Conservation (phyloP, 176 grass and related monocot species). For the Dactylis glomerata region DNA sequence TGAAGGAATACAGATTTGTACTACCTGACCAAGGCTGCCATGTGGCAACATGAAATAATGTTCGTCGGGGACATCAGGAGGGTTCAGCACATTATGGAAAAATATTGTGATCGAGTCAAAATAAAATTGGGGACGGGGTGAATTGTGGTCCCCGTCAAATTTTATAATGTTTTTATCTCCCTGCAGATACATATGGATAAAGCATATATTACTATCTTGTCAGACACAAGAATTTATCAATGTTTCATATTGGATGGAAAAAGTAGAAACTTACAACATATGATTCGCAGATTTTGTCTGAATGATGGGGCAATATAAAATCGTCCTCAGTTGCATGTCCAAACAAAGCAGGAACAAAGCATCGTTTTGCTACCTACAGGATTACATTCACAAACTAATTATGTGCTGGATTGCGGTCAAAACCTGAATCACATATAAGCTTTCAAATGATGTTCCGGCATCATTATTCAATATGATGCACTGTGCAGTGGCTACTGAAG, state of each 20-base stretch:
- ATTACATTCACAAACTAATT: constrained; percentile 23
- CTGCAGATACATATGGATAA: constrained; percentile 48
- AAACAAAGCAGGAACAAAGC: constrained; percentile 92
- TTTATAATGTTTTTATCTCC: constrained; percentile 99
- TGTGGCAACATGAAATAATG: constrained; percentile 51
- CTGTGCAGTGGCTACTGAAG: not conserved
- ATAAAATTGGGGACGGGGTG: constrained; percentile 94
- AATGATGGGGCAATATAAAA: constrained; percentile 97
- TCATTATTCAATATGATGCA: constrained; percentile 11
- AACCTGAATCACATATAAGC: not conserved
- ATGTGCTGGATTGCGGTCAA: not conserved
- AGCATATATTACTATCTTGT: constrained; percentile 34
- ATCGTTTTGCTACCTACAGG: constrained; percentile 78
- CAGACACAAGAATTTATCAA: constrained; percentile 23
- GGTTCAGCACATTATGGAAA: constrained; percentile 95
- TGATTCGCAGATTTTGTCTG: constrained; percentile 79
- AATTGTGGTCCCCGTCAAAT: constrained; percentile 99
- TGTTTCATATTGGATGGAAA: not conserved
- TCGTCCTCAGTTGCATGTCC: constrained; percentile 96
- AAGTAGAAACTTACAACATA: constrained; percentile 63
- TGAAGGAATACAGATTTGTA: constrained; percentile 7
- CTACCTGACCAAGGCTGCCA: constrained; percentile 58
- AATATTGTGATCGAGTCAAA: constrained; percentile 99
- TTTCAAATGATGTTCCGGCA: not conserved
- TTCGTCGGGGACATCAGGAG: constrained; percentile 67